Conservation (phyloP, 2,329 filamentous ascomycete genomes). For the Nemania bipapillata region DNA sequence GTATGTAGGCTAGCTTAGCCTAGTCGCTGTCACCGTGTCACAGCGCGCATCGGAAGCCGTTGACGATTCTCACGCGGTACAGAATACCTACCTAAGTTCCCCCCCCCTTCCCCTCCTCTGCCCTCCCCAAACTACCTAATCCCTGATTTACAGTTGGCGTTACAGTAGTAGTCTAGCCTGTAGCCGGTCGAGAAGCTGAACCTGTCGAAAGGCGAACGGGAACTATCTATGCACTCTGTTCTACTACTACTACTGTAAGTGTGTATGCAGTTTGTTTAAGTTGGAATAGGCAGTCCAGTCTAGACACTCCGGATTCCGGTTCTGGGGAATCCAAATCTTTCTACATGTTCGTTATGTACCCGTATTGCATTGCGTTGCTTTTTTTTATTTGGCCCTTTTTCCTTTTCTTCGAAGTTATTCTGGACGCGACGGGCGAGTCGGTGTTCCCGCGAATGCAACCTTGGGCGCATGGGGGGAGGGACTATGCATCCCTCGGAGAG, state of each 20-base stretch:
- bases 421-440: not conserved
- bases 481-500: slow-evolving; percentile 17
- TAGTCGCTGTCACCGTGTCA: slow-evolving; percentile 14
- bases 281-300: not conserved
- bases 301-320: slow-evolving; percentile 20
- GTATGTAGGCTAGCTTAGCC: too few relatives aligned
- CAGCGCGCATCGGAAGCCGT: slow-evolving; percentile 6
- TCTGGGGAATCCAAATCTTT: not conserved
- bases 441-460: slow-evolving; percentile 28
- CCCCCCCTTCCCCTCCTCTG: too few relatives aligned
- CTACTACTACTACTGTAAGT: too few relatives aligned
- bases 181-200: slow-evolving; percentile 10
- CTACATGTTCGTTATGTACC: too few relatives aligned
- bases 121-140: too few relatives aligned
- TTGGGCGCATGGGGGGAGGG: slow-evolving; percentile 17
- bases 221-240: not conserved
- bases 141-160: not conserved
- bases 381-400: not conserved
- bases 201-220: slow-evolving; percentile 2
- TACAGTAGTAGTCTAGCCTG: not conserved
- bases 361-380: slow-evolving; percentile 5
- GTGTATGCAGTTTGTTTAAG: too few relatives aligned
- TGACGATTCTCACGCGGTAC: slow-evolving; percentile 12
- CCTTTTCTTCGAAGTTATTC: too few relatives aligned
- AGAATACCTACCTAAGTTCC: not conserved